Base-by-base conservation (phyloP, 2,329 filamentous ascomycete species). In the Ramularia endophylla region DNA sequence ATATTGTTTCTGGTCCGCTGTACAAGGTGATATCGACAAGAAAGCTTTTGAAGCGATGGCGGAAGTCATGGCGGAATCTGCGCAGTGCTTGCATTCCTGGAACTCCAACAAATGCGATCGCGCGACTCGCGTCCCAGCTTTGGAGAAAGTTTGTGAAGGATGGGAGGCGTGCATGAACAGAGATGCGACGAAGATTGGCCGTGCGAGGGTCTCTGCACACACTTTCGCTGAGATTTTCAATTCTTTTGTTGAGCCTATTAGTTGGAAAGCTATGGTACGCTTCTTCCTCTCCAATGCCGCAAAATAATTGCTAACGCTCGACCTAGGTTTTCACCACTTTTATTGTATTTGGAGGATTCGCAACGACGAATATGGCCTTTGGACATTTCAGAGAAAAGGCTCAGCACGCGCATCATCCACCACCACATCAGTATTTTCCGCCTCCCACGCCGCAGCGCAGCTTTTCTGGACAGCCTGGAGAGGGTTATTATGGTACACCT, bases 141-240 rank as follows among this genome's bases (percentile, higher is more conserved):
- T 97, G 53, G 77, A 83, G 47, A 67, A 66, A 0, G 69, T 83
- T 3, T 98, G 92, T 62, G 76, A 80, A 25, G 77, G 82, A 47
- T 97, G 90, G 90, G 80, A 83, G 50, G 71, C 78, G 22, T 97
- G 92, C 65, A 95, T 95, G 87, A 80, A 82, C 51, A 79, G 83
- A 51, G 86, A 95, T 57, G 82, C 88, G 0, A 74, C 81, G 32
- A 79, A 80, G 41, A 80, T 95, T 41, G 88, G 86, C 52, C 75
- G 83, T 27, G 83, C 90, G 30, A 83, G 82, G 56, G 80, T 95
- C 28, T 87, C 84, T 13, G 89, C 87, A 4, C 83, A 86, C 58
- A 92, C 89, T 18, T 85, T 95, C 59, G 90, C 90, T 1, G 80
- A 87, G 58, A 94, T 98, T 29, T 83, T 97, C 64, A 95, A 97